phyloP scores from a whole-genome alignment of 495 filamentous ascomycete species.

The Penicillium alfredii region DNA sequence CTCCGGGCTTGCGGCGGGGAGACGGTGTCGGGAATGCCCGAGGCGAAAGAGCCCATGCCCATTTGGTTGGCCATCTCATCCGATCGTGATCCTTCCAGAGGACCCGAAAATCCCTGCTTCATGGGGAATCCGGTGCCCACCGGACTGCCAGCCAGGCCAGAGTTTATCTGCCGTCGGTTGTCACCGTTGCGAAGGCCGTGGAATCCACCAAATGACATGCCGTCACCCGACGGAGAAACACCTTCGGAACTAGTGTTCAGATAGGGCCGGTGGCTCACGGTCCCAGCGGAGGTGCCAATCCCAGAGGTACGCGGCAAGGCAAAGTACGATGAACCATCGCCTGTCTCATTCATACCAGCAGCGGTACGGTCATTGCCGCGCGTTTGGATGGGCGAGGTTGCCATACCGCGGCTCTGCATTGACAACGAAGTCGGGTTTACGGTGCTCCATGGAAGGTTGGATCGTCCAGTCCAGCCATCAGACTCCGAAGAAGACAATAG shows the following conservation, averaged over 20 bases:
- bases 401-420: slow-evolving; percentile 31
- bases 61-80: slow-evolving; percentile 28
- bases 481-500: slow-evolving; percentile 59
- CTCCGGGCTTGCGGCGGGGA: slow-evolving; percentile 25
- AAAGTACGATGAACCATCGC: slow-evolving; percentile 41
- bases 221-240: slow-evolving; percentile 34
- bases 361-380: slow-evolving; percentile 39
- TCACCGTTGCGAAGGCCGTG: slow-evolving; percentile 27
- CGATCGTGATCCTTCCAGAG: slow-evolving; percentile 24
- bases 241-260: slow-evolving; percentile 27
- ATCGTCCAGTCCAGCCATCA: slow-evolving; percentile 47
- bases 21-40: slow-evolving; percentile 26
- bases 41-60: slow-evolving; percentile 25
- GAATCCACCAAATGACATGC: slow-evolving; percentile 27
- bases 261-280: slow-evolving; percentile 29
- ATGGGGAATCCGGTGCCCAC: slow-evolving; percentile 25
- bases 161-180: slow-evolving; percentile 26
- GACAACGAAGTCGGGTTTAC: slow-evolving; percentile 45
- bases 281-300: slow-evolving; percentile 18
- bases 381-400: slow-evolving; percentile 46
- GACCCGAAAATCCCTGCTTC: slow-evolving; percentile 24
- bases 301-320: slow-evolving; percentile 28
- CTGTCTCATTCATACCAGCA: slow-evolving; percentile 33
- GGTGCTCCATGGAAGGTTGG: slow-evolving; percentile 50
- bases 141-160: slow-evolving; percentile 28